Conservation (phyloP, 1,139 yeast species). For the Taiozyma sp. region DNA sequence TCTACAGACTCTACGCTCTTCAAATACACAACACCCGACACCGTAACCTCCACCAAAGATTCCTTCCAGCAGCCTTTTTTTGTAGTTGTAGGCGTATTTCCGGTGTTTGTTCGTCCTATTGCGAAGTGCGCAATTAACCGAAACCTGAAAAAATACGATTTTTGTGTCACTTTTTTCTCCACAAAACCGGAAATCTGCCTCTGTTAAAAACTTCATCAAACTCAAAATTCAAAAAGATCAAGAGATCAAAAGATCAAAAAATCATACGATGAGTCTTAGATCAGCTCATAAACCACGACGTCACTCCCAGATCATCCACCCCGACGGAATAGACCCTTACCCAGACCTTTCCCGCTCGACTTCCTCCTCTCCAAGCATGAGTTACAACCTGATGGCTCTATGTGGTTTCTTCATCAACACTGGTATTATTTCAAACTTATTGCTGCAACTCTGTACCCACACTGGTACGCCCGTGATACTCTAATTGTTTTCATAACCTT, state of each 20-base stretch:
- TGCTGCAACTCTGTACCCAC: neutral
- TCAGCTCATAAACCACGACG: neutral
- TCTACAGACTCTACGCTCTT: too few relatives aligned
- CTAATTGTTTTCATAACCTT: neutral
- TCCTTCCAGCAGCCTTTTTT: too few relatives aligned
- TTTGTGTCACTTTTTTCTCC: neutral
- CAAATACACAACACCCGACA: too few relatives aligned
- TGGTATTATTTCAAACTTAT: neutral
- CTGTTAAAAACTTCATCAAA: too few relatives aligned
- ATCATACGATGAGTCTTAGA: neutral
- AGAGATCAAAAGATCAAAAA: too few relatives aligned
- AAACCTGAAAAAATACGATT: neutral
- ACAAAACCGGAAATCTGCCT: neutral
- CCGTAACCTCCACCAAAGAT: too few relatives aligned
- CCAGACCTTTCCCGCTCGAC: neutral
- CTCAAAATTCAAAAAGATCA: too few relatives aligned
- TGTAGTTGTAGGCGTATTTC: too few relatives aligned
- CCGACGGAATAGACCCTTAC: neutral
- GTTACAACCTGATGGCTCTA: neutral
- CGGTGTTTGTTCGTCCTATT: too few relatives aligned
- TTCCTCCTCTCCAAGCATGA: neutral
- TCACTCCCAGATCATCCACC: neutral
- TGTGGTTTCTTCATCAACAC: neutral
- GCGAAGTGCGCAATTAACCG: neutral
- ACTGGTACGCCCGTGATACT: neutral